phyloP scores from a whole-genome alignment of 2,329 filamentous ascomycete genomes.

The Coniochaeta sp. region DNA sequence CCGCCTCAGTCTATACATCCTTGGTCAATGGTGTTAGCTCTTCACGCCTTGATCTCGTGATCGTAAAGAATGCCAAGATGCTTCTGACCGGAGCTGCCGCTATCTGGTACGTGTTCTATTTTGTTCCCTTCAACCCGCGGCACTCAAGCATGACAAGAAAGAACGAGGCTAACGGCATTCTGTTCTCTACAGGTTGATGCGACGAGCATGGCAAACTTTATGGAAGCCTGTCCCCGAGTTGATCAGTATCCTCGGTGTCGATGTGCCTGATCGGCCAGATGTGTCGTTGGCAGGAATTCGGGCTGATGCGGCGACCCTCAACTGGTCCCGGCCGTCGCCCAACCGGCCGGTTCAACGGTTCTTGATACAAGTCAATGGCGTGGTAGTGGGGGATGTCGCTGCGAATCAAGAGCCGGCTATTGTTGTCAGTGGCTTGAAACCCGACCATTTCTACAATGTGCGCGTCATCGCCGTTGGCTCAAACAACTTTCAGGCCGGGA shows the following conservation, averaged over 20 bases:
- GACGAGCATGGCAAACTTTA: constrained; percentile 80
- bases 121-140: background rate
- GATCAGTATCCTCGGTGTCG: constrained; percentile 84
- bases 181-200: constrained; percentile 57
- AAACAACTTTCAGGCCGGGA: constrained; percentile 88
- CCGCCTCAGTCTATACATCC: constrained; percentile 24
- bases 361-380: constrained; percentile 86
- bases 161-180: background rate
- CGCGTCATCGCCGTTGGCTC: constrained; percentile 86
- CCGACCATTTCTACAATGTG: constrained; percentile 86
- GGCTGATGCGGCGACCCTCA: constrained; percentile 77
- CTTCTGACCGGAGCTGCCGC: constrained; percentile 44
- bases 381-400: constrained; percentile 85
- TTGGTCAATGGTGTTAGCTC: constrained; percentile 26
- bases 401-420: constrained; percentile 75
- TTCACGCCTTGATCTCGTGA: constrained; percentile 36
- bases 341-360: constrained; percentile 73
- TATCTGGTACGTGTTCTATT: constrained; percentile 36
- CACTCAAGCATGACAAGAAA: background rate
- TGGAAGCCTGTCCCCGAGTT: constrained; percentile 87
- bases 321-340: constrained; percentile 71
- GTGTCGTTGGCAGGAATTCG: constrained; percentile 88
- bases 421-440: constrained; percentile 78
- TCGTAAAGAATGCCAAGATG: constrained; percentile 46
- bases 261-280: constrained; percentile 83